Conservation (phyloP, 2,329 filamentous ascomycete species). For the Sclerotinia nivalis region DNA sequence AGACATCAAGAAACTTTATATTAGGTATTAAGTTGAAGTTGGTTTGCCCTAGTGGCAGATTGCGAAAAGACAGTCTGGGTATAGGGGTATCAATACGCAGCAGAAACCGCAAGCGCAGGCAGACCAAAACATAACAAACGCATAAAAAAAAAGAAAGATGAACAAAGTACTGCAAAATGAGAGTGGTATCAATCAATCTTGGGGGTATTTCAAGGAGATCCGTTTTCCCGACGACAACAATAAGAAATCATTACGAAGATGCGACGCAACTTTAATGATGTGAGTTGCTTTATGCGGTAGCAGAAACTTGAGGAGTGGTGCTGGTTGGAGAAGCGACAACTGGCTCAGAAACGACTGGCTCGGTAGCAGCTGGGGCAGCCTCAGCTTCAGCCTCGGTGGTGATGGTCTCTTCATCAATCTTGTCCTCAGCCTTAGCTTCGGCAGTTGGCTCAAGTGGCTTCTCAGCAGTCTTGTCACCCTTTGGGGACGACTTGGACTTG, state of each 20-base stretch:
- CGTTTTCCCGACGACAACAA: slow-evolving; percentile 39
- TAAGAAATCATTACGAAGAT: slow-evolving; percentile 28
- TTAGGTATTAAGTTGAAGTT: slow-evolving; percentile 42
- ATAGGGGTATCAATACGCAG: slow-evolving; percentile 45
- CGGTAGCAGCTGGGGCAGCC: slow-evolving; percentile 31
- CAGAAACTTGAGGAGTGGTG: slow-evolving; percentile 38
- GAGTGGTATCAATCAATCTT: slow-evolving; percentile 44
- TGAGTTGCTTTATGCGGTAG: slow-evolving; percentile 37
- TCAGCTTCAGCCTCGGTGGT: slow-evolving; percentile 40
- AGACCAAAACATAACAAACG: slow-evolving; percentile 36
- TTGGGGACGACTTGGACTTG: slow-evolving; percentile 41
- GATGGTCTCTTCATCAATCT: slow-evolving; percentile 32
- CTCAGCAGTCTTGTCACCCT: slow-evolving; percentile 51
- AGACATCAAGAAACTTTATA: slow-evolving; percentile 38
- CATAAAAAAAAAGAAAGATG: slow-evolving; percentile 20
- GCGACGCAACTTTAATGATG: slow-evolving; percentile 18
- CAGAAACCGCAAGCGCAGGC: slow-evolving; percentile 35
- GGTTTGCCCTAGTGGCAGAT: slow-evolving; percentile 44
- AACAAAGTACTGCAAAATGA: slow-evolving; percentile 41
- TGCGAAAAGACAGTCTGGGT: slow-evolving; percentile 44
- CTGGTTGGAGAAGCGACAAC: slow-evolving; percentile 31
- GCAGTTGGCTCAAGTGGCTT: slow-evolving; percentile 39
- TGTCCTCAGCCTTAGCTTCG: slow-evolving; percentile 27
- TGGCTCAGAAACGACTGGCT: slow-evolving; percentile 32
- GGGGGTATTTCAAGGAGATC: slow-evolving; percentile 44